phyloP scores from a whole-genome alignment of 306 rosid genomes.

The Vachellia collinsii region DNA sequence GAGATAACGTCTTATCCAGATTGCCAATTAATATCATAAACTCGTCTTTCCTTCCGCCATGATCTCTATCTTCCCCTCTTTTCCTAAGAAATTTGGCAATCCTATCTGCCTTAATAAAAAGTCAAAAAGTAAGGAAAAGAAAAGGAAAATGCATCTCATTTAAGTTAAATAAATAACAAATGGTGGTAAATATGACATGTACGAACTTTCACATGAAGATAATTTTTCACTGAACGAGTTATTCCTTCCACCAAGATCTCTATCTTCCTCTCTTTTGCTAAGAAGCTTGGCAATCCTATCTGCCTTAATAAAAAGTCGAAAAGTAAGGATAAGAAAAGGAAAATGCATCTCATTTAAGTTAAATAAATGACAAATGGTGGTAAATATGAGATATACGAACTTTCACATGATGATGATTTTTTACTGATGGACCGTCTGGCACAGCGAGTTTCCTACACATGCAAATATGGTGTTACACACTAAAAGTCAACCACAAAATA shows the following conservation, averaged over 20 bases:
- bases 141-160: background rate
- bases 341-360: background rate
- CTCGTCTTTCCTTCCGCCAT: constrained; percentile 48
- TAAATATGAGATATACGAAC: constrained; percentile 30
- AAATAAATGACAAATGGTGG: background rate
- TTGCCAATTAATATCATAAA: constrained; percentile 68
- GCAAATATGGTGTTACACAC: constrained; percentile 31
- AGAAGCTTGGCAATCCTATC: constrained; percentile 28
- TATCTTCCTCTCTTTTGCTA: constrained; percentile 49
- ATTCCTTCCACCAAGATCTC: constrained; percentile 52
- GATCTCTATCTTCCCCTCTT: constrained; percentile 53
- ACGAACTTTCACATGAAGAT: constrained; percentile 27
- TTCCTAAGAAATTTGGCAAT: constrained; percentile 21
- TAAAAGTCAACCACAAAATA: constrained; percentile 25
- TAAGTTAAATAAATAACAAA: background rate
- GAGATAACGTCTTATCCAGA: constrained; percentile 57
- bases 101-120: constrained; percentile 27
- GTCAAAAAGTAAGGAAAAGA: constrained; percentile 3
- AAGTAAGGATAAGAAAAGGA: constrained; percentile 1
- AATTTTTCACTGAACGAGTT: constrained; percentile 44
- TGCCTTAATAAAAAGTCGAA: constrained; percentile 11
- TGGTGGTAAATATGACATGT: background rate
- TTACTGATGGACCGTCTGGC: constrained; percentile 23
- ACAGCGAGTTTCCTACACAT: constrained; percentile 47
- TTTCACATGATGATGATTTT: constrained; percentile 21